Evolutionary conservation across 305 asterid genomes (phyloP), one percentile per base, ranked within the genome.

Genomic region (Fraxinus velutina): DNA sequence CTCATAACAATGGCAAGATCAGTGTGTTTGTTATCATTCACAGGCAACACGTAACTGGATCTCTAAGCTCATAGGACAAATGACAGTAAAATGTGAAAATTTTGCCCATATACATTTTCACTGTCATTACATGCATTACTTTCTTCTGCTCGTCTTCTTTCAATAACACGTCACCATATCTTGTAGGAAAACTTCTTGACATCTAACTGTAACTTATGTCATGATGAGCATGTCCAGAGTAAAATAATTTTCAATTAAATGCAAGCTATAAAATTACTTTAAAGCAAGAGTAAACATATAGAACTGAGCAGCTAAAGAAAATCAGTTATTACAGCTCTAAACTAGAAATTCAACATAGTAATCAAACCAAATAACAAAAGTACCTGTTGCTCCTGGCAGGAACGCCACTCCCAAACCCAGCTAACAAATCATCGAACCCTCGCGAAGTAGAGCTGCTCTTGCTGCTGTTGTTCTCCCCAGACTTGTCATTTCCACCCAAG

Each of bases 361-460:
- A 52, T 21, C 15, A 3, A 64, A 64, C 17, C 30, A 44, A 29
- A 33, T 57, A 21, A 39, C 34, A 84, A 50, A 72, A 83, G 15
- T 88, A 95, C 99, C 98, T 92, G 91, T 82, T 89, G 80, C 86
- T 87, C 84, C 83, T 81, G 79, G 92, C 87, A 73, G 94, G 62
- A 80, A 55, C 81, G 82, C 84, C 88, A 82, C 86, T 84, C 74
- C 91, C 96, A 80, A 94, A 89, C 80, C 97, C 94, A 34, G 91
- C 89, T 47, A 95, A 84, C 85, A 95, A 83, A 88, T 95, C 99
- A 79, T 92, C 97, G 12, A 90, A 90, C 55, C 88, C 93, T 82
- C 86, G 83, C 22, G 88, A 75, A 71, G 39, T 84, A 5, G 92
- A 89, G 86, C 78, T 84, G 81, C 86, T 86, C 78, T 27, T 62